Conservation (phyloP, 2,329 filamentous ascomycete species). For the Chaetothyriales sp. region DNA sequence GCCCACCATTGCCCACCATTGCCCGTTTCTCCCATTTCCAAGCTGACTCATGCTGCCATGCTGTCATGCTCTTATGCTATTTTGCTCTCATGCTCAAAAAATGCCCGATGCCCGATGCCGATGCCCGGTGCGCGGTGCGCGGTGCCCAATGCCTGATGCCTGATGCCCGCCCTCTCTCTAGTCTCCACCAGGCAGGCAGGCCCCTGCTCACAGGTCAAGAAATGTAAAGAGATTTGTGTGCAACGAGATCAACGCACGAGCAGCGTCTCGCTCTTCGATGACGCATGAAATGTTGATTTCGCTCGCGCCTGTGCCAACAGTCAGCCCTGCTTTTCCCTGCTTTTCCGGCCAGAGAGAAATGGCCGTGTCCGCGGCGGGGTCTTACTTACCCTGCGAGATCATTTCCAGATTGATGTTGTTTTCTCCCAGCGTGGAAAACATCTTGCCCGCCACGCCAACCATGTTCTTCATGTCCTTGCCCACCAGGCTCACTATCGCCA, state of each 20-base stretch:
- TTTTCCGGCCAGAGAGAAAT: neutral
- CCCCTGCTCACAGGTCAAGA: conserved; percentile 46
- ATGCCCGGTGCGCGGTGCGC: too few species aligned
- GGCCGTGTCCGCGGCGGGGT: neutral
- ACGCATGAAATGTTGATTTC: conserved; percentile 99
- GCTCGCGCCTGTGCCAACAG: conserved; percentile 57
- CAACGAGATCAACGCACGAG: conserved; percentile 85
- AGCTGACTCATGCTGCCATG: neutral
- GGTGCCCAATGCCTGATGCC: too few species aligned
- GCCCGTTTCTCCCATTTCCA: neutral
- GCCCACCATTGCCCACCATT: neutral
- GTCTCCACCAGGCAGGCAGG: too few species aligned
- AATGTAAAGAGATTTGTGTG: conserved; percentile 97
- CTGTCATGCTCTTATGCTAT: too few species aligned
- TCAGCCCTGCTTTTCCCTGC: conserved; percentile 4
- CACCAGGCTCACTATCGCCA: conserved; percentile 92
- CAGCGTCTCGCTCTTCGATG: conserved; percentile 80
- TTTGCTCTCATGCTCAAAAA: neutral
- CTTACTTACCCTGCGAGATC: conserved; percentile 79
- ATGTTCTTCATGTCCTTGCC: conserved; percentile 97
- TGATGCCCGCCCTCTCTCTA: too few species aligned
- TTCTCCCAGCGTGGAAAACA: conserved; percentile 90
- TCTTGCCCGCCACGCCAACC: conserved; percentile 79
- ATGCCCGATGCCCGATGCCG: too few species aligned
- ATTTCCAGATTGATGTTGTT: conserved; percentile 96